Evolutionary conservation across 176 grass and related monocot genomes (phyloP), one percentile per base, ranked within the genome.

Genomic region (Triticum turgidum): DNA sequence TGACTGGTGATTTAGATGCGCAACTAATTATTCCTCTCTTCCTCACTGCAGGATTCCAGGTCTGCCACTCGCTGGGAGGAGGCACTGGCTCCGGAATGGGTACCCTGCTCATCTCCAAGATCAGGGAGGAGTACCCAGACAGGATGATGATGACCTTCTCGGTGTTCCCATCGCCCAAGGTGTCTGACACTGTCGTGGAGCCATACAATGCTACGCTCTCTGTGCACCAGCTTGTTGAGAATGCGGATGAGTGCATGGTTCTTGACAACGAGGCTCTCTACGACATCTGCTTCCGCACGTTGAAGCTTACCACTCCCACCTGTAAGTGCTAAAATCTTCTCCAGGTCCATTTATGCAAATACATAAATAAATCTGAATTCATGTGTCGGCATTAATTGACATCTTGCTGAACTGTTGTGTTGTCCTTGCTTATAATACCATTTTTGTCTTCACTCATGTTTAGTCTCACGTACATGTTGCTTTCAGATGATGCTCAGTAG

Each of bases 141-240:
- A 18, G 94, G n/a, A 96, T 96, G 94, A 96, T 96, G 94, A n/a
- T 96, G n/a, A 96, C 94, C 0, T 96, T 96, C 82, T 96, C 94
- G 1, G 94, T 96, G 18, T 96, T 96, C 91, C 94, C 94, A 18
- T 95, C 93, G 2, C 93, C 93, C 11, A 95, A 95, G 86, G 93
- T 95, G 35, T 95, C 93, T 34, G 94, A 96, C 29, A 96, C 94
- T 45, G 94, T 96, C 0, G 94, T 96, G 1, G 94, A 96, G 72
- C 94, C 94, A 17, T 96, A 96, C 84, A 96, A 96, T 29, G 94
- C 94, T 18, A 96, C 94, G 0, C 94, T 96, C 33, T 96, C 94
- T 9, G 94, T 96, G 12, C 94, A 93, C 79, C 94, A 96, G 87
- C 91, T 96, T 21, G 94, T 96, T 21, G 94, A 96, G 76, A 96